A percentile compares a stretch with the other conserved stretches of the same genome.
Evolutionary conservation across 768 basidiomycete genomes (phyloP).

Genomic region (Amanita fuliginea): DNA sequence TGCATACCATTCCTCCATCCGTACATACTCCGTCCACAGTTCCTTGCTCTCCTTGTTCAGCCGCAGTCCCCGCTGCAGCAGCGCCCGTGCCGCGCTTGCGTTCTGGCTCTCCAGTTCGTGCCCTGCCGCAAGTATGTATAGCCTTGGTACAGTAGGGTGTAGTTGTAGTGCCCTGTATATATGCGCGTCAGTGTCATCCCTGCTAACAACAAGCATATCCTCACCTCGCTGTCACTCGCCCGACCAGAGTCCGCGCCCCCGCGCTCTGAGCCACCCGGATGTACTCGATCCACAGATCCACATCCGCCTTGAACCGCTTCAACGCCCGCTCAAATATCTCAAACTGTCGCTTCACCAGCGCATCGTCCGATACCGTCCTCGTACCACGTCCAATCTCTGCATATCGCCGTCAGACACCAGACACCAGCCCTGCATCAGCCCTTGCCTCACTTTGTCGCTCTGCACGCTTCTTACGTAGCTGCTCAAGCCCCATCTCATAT

Average conservation of each 20-base stretch:
- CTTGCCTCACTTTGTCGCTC: conserved; percentile 52
- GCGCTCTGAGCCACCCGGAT: conserved; percentile 75
- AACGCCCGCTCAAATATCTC: conserved; percentile 88
- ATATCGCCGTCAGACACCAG: conserved; percentile 5
- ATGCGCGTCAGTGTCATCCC: neutral
- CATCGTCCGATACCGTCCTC: conserved; percentile 71
- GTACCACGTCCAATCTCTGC: conserved; percentile 33
- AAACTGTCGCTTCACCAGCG: conserved; percentile 75
- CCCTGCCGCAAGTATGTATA: conserved; percentile 78
- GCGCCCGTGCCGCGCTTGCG: conserved; percentile 68
- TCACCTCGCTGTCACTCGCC: conserved; percentile 14
- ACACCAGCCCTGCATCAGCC: neutral
- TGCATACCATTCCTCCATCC: conserved; percentile 81
- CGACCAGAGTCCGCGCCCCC: conserved; percentile 69
- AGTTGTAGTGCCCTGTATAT: conserved; percentile 78
- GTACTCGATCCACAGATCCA: conserved; percentile 84
- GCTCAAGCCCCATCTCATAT: conserved; percentile 85
- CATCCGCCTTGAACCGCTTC: conserved; percentile 79
- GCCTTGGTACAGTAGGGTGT: conserved; percentile 64
- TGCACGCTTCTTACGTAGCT: conserved; percentile 63
- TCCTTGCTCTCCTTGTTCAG: conserved; percentile 61
- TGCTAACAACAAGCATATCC: no score
- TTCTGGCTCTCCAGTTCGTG: conserved; percentile 72
- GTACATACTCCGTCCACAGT: conserved; percentile 85
- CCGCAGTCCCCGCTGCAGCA: conserved; percentile 80